phyloP scores from a whole-genome alignment of 129 eudicot species.

The Glebionis coronaria region DNA sequence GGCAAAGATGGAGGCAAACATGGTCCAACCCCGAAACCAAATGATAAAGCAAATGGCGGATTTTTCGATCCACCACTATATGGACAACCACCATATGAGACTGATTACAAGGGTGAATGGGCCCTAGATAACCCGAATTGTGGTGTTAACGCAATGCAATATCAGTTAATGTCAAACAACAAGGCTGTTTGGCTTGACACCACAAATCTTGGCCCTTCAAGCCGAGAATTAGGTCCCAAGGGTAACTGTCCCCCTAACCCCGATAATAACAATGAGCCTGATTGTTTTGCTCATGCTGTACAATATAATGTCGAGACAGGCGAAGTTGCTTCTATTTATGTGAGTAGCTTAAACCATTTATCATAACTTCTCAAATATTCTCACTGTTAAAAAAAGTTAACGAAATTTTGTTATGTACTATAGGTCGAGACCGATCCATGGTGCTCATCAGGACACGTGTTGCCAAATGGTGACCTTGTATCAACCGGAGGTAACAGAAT shows the following conservation, averaged over 20 bases:
- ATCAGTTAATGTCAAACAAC: constrained; percentile 65
- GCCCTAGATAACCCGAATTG: constrained; percentile 29
- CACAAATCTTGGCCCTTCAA: constrained; percentile 53
- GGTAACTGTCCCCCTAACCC: constrained; percentile 37
- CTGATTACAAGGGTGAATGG: constrained; percentile 37
- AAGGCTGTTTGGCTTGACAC: constrained; percentile 67
- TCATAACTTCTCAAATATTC: neutral
- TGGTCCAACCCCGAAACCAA: neutral
- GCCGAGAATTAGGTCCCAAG: constrained; percentile 25
- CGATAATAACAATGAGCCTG: constrained; percentile 27
- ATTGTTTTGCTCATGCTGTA: constrained; percentile 71
- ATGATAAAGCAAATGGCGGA: neutral
- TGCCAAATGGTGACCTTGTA: constrained; percentile 49
- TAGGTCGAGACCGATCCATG: constrained; percentile 66
- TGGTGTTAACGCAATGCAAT: constrained; percentile 75
- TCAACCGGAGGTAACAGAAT: constrained; percentile 60
- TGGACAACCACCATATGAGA: constrained; percentile 18
- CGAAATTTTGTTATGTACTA: neutral
- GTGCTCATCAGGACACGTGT: constrained; percentile 80
- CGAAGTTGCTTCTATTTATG: constrained; percentile 40
- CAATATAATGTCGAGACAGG: constrained; percentile 48
- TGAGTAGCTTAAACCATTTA: constrained; percentile 6
- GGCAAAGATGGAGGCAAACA: neutral
- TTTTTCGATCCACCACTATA: constrained; percentile 13
- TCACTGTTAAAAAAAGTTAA: neutral